Evolutionary conservation across 495 filamentous ascomycete genomes (phyloP).

Genomic region (Xylaria venustula): DNA sequence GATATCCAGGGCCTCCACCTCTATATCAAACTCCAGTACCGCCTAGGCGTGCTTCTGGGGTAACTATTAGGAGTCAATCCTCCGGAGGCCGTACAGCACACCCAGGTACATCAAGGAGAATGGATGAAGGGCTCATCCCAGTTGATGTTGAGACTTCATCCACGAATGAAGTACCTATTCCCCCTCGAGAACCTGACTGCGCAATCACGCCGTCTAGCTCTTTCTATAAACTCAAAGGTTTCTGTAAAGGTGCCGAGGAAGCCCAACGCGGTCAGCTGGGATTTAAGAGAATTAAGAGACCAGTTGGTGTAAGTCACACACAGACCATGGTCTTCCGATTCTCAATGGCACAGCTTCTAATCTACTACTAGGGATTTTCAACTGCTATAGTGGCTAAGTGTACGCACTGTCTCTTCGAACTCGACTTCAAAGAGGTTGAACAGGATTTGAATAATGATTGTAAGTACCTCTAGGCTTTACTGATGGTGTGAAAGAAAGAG

Average conservation of each 20-base stretch:
- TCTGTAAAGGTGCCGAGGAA: constrained; percentile 43
- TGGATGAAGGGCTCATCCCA: constrained; percentile 36
- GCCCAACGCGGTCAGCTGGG: constrained; percentile 33
- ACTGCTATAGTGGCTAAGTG: constrained; percentile 36
- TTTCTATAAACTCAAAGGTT: constrained; percentile 40
- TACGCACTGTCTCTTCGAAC: constrained; percentile 39
- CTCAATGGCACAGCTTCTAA: not conserved
- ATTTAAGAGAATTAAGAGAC: constrained; percentile 37
- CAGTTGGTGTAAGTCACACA: constrained; percentile 25
- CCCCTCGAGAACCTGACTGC: constrained; percentile 28
- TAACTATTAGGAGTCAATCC: constrained; percentile 12
- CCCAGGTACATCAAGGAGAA: not conserved
- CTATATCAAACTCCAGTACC: constrained; percentile 20
- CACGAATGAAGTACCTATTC: constrained; percentile 13
- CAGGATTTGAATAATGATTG: constrained; percentile 36
- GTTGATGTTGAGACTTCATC: constrained; percentile 26
- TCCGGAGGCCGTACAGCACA: not conserved
- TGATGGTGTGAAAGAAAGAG: not conserved
- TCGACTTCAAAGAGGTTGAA: constrained; percentile 37
- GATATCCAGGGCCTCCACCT: constrained; percentile 25
- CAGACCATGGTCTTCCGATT: not conserved
- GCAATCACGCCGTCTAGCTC: constrained; percentile 35
- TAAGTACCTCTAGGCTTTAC: constrained; percentile 14
- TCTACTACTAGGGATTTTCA: constrained; percentile 24
- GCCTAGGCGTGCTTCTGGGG: constrained; percentile 20